phyloP scores from a whole-genome alignment of 345 rosid genomes.

The Salix caprea region DNA sequence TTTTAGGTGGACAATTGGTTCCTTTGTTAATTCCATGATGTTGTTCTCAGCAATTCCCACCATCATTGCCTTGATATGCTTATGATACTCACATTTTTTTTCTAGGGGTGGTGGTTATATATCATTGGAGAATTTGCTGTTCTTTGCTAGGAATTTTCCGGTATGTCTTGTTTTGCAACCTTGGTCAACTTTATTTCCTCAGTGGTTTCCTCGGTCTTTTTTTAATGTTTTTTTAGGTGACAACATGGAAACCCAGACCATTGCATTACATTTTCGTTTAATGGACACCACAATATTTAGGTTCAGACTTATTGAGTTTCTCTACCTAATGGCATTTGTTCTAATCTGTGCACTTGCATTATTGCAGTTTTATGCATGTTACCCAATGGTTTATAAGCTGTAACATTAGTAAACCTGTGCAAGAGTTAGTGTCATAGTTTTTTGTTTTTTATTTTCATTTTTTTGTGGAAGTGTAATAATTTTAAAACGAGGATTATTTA shows the following conservation, averaged over 20 bases:
- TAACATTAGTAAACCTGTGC: not conserved
- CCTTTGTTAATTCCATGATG: not conserved
- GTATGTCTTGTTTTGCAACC: slow-evolving; percentile 33
- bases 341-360: not conserved
- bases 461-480: not conserved
- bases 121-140: slow-evolving; percentile 92
- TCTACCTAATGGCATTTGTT: not conserved
- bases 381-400: not conserved
- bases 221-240: not conserved
- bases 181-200: not conserved
- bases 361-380: not conserved
- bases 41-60: slow-evolving; percentile 1
- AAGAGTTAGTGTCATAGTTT: not conserved
- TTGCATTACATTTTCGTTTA: not conserved
- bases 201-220: not conserved
- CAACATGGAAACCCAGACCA: not conserved
- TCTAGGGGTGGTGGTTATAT: slow-evolving; percentile 98
- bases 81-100: slow-evolving; percentile 17
- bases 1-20: slow-evolving; percentile 56
- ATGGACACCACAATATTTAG: not conserved
- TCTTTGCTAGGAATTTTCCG: slow-evolving; percentile 80
- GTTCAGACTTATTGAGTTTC: not conserved
- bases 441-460: not conserved
- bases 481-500: not conserved
- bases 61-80: not conserved